Evolutionary conservation across 352 stramenopile species (phyloP).

Genomic region (Globisporangium nagaii): DNA sequence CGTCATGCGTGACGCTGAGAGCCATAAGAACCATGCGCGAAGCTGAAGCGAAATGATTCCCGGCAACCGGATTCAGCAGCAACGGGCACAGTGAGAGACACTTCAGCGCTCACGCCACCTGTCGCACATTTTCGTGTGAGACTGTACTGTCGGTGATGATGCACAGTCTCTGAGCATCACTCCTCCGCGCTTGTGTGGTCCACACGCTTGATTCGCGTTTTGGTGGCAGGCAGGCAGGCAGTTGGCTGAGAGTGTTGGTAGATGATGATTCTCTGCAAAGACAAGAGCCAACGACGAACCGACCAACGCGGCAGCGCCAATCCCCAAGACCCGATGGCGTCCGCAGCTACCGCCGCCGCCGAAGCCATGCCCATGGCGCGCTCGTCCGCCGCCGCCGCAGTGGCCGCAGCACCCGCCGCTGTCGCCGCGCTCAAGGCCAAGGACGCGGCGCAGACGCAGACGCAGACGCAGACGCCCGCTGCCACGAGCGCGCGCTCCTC

Average conservation of each 20-base stretch:
- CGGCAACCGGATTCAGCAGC: not conserved
- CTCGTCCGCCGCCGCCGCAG: constrained; percentile 5
- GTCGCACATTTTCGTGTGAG: not conserved
- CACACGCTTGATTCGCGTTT: too few species aligned
- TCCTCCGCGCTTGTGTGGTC: not conserved
- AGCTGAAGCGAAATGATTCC: not conserved
- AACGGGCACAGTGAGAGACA: not conserved
- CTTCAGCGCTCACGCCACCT: not conserved
- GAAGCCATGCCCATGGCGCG: constrained; percentile 9
- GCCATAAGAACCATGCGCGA: too few species aligned
- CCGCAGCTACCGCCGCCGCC: constrained; percentile 1
- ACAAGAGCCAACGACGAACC: constrained; percentile 3
- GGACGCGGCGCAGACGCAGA: not conserved
- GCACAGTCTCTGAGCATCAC: not conserved
- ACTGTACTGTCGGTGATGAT: not conserved
- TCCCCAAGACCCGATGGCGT: constrained; percentile 4
- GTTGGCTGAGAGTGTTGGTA: constrained; percentile 5
- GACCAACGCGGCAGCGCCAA: not conserved
- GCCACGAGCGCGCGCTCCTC: constrained; percentile 6
- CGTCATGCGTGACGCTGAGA: too few species aligned
- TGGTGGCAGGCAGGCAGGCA: not conserved
- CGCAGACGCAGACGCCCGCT: not conserved
- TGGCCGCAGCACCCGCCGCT: not conserved
- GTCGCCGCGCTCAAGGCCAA: constrained; percentile 7
- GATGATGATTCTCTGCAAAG: constrained; percentile 9